Conservation (phyloP, 345 rosid species). For the Linum usitatissimum region DNA sequence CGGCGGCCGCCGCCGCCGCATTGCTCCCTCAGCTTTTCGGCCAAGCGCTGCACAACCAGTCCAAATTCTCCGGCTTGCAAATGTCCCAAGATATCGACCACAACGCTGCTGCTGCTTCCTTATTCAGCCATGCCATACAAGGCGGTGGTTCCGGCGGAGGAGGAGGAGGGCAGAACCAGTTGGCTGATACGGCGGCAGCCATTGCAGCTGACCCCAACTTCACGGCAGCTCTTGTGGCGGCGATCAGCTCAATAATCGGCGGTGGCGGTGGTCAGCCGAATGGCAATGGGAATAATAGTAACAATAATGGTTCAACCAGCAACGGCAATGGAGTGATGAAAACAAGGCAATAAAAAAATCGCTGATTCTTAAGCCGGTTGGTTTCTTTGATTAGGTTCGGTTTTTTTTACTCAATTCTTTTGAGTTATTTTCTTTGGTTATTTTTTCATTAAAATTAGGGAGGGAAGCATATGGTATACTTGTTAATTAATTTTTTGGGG, state of each 20-base stretch:
- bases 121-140: neutral
- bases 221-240: slow-evolving; percentile 61
- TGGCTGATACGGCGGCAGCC: slow-evolving; percentile 37
- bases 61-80: slow-evolving; percentile 52
- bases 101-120: slow-evolving; percentile 22
- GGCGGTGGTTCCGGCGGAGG: slow-evolving; percentile 8
- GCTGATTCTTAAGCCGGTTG: slow-evolving; percentile 8
- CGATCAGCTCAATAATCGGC: slow-evolving; percentile 48
- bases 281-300: neutral
- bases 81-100: slow-evolving; percentile 38
- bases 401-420: neutral
- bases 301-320: slow-evolving; percentile 11
- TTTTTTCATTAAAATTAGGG: too few relatives aligned
- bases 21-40: slow-evolving; percentile 54
- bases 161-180: slow-evolving; percentile 21
- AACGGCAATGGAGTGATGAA: slow-evolving; percentile 8
- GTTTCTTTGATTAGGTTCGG: neutral
- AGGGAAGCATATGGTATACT: slow-evolving; percentile 7
- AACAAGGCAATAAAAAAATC: slow-evolving; percentile 20
- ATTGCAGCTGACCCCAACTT: slow-evolving; percentile 50
- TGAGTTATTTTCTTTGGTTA: neutral
- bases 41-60: slow-evolving; percentile 48
- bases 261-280: slow-evolving; percentile 24
- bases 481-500: slow-evolving; percentile 5
- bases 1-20: slow-evolving; percentile 17